Base-by-base conservation (phyloP, 75 land plant genomes). In the Pinus tabuliformis region DNA sequence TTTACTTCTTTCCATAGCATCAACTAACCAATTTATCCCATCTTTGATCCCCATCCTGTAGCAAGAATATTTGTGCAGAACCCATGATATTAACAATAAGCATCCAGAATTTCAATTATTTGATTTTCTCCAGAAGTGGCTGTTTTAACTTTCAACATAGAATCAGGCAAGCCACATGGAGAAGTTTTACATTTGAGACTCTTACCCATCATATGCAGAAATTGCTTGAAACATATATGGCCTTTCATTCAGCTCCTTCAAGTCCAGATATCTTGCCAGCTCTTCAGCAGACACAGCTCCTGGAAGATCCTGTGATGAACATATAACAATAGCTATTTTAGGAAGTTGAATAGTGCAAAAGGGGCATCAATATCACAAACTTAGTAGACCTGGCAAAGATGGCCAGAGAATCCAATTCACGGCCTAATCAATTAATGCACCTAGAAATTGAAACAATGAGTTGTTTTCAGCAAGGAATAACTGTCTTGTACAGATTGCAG, bases 151-250 rank as follows among this genome's bases (percentile, higher is more conserved):
- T n/a, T n/a, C 39, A 37, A 68, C 33, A 68, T 7, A 39, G 22
- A 39, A 39, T 68, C 22, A 42, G n/a, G 22, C 24, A 42, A 68
- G 42, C 42, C 24, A n/a, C 2, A 45, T 39, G 21, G 13, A 36
- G 72, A 37, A 65, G 9, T 68, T 68, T 12, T 39, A 42, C 54
- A 49, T 9, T 49, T 49, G 12, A 20, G 24, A 18, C 30, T 79
- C 92, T 78, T 78, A 94, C 97, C 97, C 98, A 81, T 95, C 92
- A 82, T 79, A 86, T 24, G 92, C 98, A 18, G 97, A 93, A 62
- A 95, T 86, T 57, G 92, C 92, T 75, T 91, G 83, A 75, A 91
- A 86, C 84, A 90, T 81, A 76, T 88, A 84, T 7, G 77, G 86
- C 64, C 92, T 81, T 78, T 91, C 92, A 80, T 91, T 88, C 75